Base-by-base conservation (phyloP, 164 flowering plant species). In the Stephania cephalantha region DNA sequence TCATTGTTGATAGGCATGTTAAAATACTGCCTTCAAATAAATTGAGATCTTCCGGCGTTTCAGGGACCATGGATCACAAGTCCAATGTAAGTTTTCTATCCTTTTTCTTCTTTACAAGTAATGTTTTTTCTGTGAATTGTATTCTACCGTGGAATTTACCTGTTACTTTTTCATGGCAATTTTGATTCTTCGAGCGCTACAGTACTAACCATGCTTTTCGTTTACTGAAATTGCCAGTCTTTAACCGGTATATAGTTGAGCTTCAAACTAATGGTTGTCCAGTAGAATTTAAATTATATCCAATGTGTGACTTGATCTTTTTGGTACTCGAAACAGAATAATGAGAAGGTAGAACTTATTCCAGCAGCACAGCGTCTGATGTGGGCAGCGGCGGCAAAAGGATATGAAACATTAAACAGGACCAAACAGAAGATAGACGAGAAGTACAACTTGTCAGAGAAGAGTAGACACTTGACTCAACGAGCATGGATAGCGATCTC, bases 391-490 rank as follows among this genome's bases (percentile, higher is more conserved):
- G 25, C 75, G 35, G 65, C 71, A 7, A 68, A 52, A 52, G 79
- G 75, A 7, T 29, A 53, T 58, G 75, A 75, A 72, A 72, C 35
- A 35, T 55, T 79, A 44, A 61, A 68, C 52, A 68, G 46, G 69
- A 58, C 73, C 29, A 75, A 61, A 48, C 70, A 68, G 13, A 68
- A 55, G n/a, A 0, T 61, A 3, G 69, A 75, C 17, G 68, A 74
- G 68, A 78, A 74, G 18, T 78, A 68, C 71, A 65, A 31, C 22
- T 55, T 70, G 31, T 75, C 78, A n/a, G 75, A 77, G 71, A 77
- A 71, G 44, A 44, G 75, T 10, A 77, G 65, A 52, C 20, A 42
- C 13, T 50, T 77, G 29, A 44, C 52, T 18, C 18, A 71, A 67
- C 71, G 50, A 35, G 68, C 74, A 7, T 42, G 42, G 73, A 35